Evolutionary conservation across 768 basidiomycete genomes (phyloP).

Genomic region (Hygrophoropsis aurantiaca): DNA sequence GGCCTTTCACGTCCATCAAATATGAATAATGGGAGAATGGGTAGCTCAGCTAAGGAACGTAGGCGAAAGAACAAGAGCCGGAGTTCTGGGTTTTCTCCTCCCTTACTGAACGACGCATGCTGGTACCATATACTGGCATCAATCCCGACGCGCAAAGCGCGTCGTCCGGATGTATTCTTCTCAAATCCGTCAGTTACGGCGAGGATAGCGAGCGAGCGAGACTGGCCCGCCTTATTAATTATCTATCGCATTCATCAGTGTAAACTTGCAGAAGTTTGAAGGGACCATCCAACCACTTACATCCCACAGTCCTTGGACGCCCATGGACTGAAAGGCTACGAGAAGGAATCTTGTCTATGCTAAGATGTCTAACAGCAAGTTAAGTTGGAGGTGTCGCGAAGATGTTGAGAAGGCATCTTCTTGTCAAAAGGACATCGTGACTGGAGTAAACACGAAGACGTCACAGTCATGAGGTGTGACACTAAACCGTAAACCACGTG

Average conservation of each 20-base stretch:
- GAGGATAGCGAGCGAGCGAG: constrained; percentile 37
- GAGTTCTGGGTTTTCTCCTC: constrained; percentile 43
- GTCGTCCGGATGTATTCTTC: constrained; percentile 31
- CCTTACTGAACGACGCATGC: constrained; percentile 25
- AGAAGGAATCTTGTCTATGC: background rate
- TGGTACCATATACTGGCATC: constrained; percentile 38
- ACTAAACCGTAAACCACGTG: background rate
- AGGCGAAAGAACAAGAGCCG: constrained; percentile 46
- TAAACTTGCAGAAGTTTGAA: background rate
- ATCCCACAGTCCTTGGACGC: constrained; percentile 24
- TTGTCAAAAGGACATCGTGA: constrained; percentile 1
- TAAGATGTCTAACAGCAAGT: background rate
- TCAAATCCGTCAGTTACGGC: constrained; percentile 40
- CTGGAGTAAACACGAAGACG: background rate
- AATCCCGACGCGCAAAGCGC: constrained; percentile 41
- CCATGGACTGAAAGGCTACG: constrained; percentile 13
- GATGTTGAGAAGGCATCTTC: background rate
- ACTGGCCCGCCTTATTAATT: constrained; percentile 35
- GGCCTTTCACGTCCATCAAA: constrained; percentile 47
- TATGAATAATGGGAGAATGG: constrained; percentile 44
- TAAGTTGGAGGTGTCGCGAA: background rate
- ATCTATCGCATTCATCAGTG: constrained; percentile 23
- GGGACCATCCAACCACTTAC: too few species aligned
- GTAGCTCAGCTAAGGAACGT: constrained; percentile 33
- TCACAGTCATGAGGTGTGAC: background rate